phyloP scores from a whole-genome alignment of 306 rosid genomes.

The Geum urbanum region DNA sequence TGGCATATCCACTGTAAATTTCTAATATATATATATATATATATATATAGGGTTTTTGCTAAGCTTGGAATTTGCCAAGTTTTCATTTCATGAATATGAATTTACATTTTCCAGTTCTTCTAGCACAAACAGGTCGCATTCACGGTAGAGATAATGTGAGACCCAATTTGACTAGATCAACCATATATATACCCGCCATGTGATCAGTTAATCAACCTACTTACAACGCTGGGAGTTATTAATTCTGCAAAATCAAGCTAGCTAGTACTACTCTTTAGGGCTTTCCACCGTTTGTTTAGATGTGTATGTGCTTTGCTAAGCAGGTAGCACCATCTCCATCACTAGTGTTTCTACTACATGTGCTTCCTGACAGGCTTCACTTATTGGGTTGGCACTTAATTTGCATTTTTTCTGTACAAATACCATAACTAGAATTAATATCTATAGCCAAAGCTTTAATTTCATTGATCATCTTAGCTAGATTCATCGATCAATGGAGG shows the following conservation, averaged over 20 bases:
- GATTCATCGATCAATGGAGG: not conserved
- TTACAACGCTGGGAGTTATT: not conserved
- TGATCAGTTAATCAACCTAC: not conserved
- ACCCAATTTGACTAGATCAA: not conserved
- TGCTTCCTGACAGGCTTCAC: slow-evolving; percentile 7
- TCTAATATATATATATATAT: too few species aligned
- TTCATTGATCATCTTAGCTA: not conserved
- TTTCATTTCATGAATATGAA: too few species aligned
- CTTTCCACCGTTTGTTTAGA: not conserved
- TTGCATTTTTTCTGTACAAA: not conserved
- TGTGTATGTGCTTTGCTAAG: not conserved
- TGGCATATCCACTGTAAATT: not conserved
- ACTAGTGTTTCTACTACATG: not conserved
- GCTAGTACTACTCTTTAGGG: not conserved
- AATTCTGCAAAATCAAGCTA: not conserved
- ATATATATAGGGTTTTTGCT: too few species aligned
- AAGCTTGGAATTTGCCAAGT: too few species aligned
- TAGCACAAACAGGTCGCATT: not conserved
- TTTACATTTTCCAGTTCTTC: not conserved
- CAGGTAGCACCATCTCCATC: slow-evolving; percentile 6
- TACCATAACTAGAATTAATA: not conserved
- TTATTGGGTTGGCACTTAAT: slow-evolving; percentile 7
- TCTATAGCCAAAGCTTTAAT: not conserved
- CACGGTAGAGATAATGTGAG: not conserved
- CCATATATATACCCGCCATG: not conserved